Evolutionary conservation across 805 yeast genomes (phyloP), one percentile per base, ranked within the genome.

Genomic region (Yarrowia sp.): DNA sequence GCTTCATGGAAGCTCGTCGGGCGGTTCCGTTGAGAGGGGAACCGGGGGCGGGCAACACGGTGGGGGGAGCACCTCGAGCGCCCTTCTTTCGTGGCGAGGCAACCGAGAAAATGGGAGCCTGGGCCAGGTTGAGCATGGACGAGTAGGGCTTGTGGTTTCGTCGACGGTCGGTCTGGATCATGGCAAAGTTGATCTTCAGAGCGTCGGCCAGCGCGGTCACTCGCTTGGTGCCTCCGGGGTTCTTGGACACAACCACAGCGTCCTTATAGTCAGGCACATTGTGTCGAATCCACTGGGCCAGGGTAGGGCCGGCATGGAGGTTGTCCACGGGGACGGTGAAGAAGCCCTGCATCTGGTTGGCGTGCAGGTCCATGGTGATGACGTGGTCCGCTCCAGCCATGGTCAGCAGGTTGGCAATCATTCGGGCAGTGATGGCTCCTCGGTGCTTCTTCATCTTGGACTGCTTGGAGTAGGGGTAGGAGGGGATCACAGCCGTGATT

Each of bases 381-480:
- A 95, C 96, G 79, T 95, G 99, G 79, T 95, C 98, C 33, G 98
- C 99, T 73, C 99, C 99, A 3, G 99, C 98, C 96, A 95, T 96
- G 68, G 92, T 87, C 71, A 95, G 82, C 75, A 95, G 81, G 74
- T 95, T 95, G 70, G 99, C 98, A 76, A 95, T 84, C 98, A 95
- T 81, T 76, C 98, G 86, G 15, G 99, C 99, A 4, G 99, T 94
- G 74, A 95, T 95, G 47, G 99, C 98, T 67, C 99, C 99, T 79
- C 99, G 84, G 77, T 95, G 98, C 78, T 92, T 95, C 81, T 95
- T 95, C 99, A 95, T 95, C 81, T 96, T 95, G 72, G 94, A 87
- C 79, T 95, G 99, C 78, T 94, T 90, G 13, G 98, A 91, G 81
- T 95, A 95, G 40, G 99, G 99, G 77, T 94, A 96, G 79, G 92